phyloP scores from a whole-genome alignment of 2,329 filamentous ascomycete species.

The Fusarium albidum region DNA sequence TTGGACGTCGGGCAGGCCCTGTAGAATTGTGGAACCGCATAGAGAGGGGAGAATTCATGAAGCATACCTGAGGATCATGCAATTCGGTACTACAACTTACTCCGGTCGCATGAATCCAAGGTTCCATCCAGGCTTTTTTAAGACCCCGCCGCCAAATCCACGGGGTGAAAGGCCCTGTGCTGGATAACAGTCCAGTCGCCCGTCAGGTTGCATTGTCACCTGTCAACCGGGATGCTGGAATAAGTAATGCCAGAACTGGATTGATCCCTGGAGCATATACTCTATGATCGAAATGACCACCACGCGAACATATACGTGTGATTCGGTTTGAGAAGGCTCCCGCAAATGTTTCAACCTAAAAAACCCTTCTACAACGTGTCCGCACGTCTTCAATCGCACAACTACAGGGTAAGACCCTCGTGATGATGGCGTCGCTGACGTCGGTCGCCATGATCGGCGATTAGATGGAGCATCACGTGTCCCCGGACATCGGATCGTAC shows the following conservation, averaged over 20 bases:
- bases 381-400: neutral
- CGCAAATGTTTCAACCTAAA: too few species aligned
- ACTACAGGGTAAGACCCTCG: slow-evolving; percentile 27
- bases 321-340: too few species aligned
- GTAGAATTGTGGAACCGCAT: too few species aligned
- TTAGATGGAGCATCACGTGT: slow-evolving; percentile 15
- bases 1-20: too few species aligned
- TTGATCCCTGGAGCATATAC: too few species aligned
- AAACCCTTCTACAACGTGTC: too few species aligned
- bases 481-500: slow-evolving; percentile 11
- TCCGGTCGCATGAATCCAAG: neutral
- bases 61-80: slow-evolving; percentile 7
- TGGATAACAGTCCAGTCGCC: neutral
- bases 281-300: too few species aligned
- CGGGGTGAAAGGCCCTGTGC: neutral
- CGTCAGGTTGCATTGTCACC: slow-evolving; percentile 5
- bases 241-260: too few species aligned
- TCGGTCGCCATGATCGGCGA: slow-evolving; percentile 8
- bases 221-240: neutral
- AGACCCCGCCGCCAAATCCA: too few species aligned
- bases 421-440: slow-evolving; percentile 33
- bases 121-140: neutral
- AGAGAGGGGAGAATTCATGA: slow-evolving; percentile 3
- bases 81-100: neutral
- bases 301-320: too few species aligned